A percentile compares a stretch with the other conserved stretches of the same genome.
phyloP scores from a whole-genome alignment of 495 filamentous ascomycete genomes.

The Hyaloscypha finlandica region DNA sequence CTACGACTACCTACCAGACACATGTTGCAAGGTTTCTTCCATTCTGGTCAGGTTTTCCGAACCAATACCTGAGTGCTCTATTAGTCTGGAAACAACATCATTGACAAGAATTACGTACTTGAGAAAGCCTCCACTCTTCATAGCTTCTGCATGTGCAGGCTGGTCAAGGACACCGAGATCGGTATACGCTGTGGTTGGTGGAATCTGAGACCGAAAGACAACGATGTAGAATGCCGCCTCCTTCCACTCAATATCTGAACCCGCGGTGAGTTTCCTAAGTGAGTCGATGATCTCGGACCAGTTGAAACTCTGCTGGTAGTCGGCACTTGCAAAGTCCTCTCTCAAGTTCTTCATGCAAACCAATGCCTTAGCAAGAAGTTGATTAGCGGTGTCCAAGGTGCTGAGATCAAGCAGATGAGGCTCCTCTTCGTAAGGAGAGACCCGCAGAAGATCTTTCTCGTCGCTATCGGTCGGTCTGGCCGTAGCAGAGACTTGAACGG shows the following conservation, averaged over 20 bases:
- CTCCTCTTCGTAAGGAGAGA: slow-evolving; percentile 71
- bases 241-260: slow-evolving; percentile 59
- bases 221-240: slow-evolving; percentile 76
- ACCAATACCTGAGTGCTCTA: slow-evolving; percentile 67
- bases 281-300: slow-evolving; percentile 63
- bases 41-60: slow-evolving; percentile 64
- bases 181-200: slow-evolving; percentile 58
- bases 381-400: slow-evolving; percentile 61
- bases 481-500: background rate
- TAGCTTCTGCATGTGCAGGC: slow-evolving; percentile 76
- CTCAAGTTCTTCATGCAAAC: slow-evolving; percentile 60
- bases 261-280: slow-evolving; percentile 48
- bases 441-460: slow-evolving; percentile 52
- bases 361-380: slow-evolving; percentile 71
- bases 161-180: slow-evolving; percentile 69
- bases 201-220: slow-evolving; percentile 73
- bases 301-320: slow-evolving; percentile 77
- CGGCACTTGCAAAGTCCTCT: slow-evolving; percentile 73
- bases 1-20: slow-evolving; percentile 52
- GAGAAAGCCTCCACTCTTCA: slow-evolving; percentile 74
- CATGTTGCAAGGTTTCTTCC: slow-evolving; percentile 75
- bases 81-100: slow-evolving; percentile 34
- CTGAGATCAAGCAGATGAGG: slow-evolving; percentile 72
- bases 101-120: slow-evolving; percentile 51
- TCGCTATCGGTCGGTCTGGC: background rate